These are phyloP conservation scores for Physcomitrium patens DNA, from an alignment of 225 moss, liverwort and hornwort species.

Conservation along the genomic window DNA sequence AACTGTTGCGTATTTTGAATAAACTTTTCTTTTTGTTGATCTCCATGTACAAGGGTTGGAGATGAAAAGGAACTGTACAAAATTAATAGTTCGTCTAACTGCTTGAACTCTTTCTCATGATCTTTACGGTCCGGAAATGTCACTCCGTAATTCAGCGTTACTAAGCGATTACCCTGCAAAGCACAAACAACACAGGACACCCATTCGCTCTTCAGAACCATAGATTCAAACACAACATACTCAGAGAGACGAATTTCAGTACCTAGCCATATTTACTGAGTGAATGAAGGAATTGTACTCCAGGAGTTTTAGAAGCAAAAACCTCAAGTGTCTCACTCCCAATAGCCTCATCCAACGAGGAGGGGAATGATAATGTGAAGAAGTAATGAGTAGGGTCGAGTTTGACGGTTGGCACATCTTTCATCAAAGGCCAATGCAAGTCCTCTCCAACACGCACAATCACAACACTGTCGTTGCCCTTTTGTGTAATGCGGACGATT, in stretches of 20 bases:
- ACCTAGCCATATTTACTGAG: neutral
- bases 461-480: conserved; percentile 69
- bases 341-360: conserved; percentile 27
- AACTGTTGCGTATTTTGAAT: conserved; percentile 33
- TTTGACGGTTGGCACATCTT: conserved; percentile 68
- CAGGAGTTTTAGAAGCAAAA: neutral
- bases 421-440: conserved; percentile 82
- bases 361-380: conserved; percentile 66
- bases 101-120: conserved; percentile 44
- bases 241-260: neutral
- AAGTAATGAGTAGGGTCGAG: conserved; percentile 85
- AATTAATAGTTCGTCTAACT: conserved; percentile 54
- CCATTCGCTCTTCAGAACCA: neutral
- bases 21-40: conserved; percentile 36
- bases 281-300: too few species aligned
- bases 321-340: conserved; percentile 40
- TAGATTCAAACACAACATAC: neutral
- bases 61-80: conserved; percentile 75
- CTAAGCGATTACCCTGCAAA: conserved; percentile 20
- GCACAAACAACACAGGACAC: neutral
- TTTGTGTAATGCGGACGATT: conserved; percentile 66
- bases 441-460: conserved; percentile 74
- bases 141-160: conserved; percentile 80
- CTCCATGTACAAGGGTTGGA: conserved; percentile 71
- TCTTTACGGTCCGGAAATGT: conserved; percentile 61